Conservation (phyloP, 2,329 filamentous ascomycete species). For the Alternaria brassicicola region DNA sequence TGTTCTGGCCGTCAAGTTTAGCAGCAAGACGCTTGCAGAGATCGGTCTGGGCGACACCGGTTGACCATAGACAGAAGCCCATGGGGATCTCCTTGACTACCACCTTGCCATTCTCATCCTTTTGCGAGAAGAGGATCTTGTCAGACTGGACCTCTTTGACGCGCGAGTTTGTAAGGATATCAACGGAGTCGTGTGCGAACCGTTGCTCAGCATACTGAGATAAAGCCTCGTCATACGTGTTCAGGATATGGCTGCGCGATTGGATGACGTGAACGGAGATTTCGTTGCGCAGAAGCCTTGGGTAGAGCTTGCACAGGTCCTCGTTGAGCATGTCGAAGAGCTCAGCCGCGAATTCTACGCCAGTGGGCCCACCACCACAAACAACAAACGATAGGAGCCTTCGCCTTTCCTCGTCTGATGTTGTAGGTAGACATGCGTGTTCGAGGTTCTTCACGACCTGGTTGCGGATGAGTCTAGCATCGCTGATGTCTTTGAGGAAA, state of each 20-base stretch:
- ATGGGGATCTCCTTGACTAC: constrained; percentile 93
- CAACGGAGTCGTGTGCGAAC: constrained; percentile 88
- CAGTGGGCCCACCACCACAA: constrained; percentile 92
- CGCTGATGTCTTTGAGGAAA: constrained; percentile 93
- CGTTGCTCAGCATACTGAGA: constrained; percentile 90
- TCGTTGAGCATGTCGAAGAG: constrained; percentile 96
- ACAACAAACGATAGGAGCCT: constrained; percentile 94
- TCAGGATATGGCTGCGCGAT: constrained; percentile 90
- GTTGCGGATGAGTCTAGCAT: constrained; percentile 88
- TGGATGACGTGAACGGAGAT: constrained; percentile 98
- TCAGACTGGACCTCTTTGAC: constrained; percentile 87
- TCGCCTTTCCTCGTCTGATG: constrained; percentile 82
- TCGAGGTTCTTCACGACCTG: constrained; percentile 89
- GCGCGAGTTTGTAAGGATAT: constrained; percentile 89
- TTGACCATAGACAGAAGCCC: constrained; percentile 98
- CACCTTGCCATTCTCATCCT: constrained; percentile 71
- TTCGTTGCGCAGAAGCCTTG: constrained; percentile 89
- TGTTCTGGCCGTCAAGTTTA: constrained; percentile 81
- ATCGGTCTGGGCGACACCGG: constrained; percentile 84
- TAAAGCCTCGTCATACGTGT: constrained; percentile 95
- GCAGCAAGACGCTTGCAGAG: constrained; percentile 77
- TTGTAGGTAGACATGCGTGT: constrained; percentile 89
- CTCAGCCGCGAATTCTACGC: constrained; percentile 96
- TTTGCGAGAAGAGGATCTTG: constrained; percentile 87
- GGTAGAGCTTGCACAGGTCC: constrained; percentile 77